A percentile compares a stretch with the other conserved stretches of the same genome.
phyloP scores from a whole-genome alignment of 2,329 filamentous ascomycete genomes.

The Monosporascus sp. region DNA sequence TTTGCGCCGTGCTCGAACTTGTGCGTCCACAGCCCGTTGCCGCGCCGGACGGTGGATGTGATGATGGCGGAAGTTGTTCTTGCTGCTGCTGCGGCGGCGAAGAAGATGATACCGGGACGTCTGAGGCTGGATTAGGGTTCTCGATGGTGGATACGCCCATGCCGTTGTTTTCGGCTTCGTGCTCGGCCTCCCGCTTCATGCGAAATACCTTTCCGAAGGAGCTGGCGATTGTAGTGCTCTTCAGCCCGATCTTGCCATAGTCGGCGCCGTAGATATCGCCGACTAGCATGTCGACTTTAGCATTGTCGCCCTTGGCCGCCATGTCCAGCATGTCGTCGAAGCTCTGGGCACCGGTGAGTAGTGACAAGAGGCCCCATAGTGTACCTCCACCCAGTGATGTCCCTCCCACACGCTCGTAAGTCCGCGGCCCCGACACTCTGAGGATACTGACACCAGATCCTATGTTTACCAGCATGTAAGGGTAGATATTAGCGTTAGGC shows the following conservation, averaged over 20 bases:
- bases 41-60: constrained; percentile 42
- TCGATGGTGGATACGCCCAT: constrained; percentile 14
- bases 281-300: constrained; percentile 91
- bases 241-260: constrained; percentile 93
- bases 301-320: constrained; percentile 87
- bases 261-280: constrained; percentile 97
- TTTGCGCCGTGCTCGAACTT: constrained; percentile 6
- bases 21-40: constrained; percentile 10
- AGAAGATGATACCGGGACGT: not conserved
- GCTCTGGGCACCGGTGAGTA: constrained; percentile 88
- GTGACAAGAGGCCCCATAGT: constrained; percentile 87
- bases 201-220: constrained; percentile 97
- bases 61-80: constrained; percentile 27
- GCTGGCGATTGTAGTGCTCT: constrained; percentile 91
- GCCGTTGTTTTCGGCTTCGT: constrained; percentile 68
- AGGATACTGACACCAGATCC: constrained; percentile 96
- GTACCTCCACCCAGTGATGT: constrained; percentile 96
- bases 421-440: constrained; percentile 85
- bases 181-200: constrained; percentile 81
- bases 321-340: constrained; percentile 97
- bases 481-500: constrained; percentile 77
- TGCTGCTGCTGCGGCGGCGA: constrained; percentile 5
- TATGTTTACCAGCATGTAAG: constrained; percentile 96
- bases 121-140: not conserved
- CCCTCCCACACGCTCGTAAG: constrained; percentile 87